Percentiles rank a stretch among this genome's conserved stretches.
These are phyloP conservation scores for Lepraria neglecta DNA, from an alignment of 495 filamentous ascomycete species.

Conservation along the genomic window DNA sequence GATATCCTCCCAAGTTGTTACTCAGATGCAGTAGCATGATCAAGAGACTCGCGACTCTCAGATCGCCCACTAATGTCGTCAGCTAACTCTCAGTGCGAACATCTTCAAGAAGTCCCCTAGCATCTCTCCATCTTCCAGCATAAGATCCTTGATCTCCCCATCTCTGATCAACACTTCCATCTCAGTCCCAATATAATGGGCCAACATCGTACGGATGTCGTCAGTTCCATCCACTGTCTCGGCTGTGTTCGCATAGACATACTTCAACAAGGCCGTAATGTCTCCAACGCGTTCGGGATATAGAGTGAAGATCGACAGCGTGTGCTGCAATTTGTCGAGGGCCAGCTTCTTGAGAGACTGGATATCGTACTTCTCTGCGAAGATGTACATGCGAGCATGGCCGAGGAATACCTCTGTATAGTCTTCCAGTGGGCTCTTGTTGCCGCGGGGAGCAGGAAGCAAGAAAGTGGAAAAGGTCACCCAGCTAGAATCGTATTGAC, in stretches of 20 bases:
- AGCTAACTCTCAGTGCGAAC: constrained; percentile 12
- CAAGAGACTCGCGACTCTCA: too few species aligned
- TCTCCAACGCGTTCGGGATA: constrained; percentile 26
- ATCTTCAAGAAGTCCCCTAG: constrained; percentile 25
- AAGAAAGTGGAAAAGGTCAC: background rate
- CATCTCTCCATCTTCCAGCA: constrained; percentile 26
- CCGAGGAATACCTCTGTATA: constrained; percentile 37
- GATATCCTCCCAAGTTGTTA: too few species aligned
- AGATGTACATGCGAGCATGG: constrained; percentile 38
- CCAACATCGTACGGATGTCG: constrained; percentile 30
- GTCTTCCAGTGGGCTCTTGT: constrained; percentile 26
- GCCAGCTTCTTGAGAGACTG: constrained; percentile 32
- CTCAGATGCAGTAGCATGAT: too few species aligned
- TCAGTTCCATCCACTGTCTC: constrained; percentile 14
- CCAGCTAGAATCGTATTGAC: background rate
- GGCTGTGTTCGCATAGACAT: constrained; percentile 33
- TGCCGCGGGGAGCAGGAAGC: constrained; percentile 1
- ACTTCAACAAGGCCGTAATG: constrained; percentile 35
- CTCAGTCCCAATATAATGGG: constrained; percentile 30
- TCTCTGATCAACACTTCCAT: constrained; percentile 29
- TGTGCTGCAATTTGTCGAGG: constrained; percentile 33
- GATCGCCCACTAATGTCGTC: too few species aligned
- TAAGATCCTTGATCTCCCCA: constrained; percentile 28
- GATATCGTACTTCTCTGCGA: constrained; percentile 38
- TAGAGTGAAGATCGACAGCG: constrained; percentile 33